These are phyloP conservation scores for Schizochytrium sp. DNA, from an alignment of 108 stramenopile species.

Conservation along the genomic window DNA sequence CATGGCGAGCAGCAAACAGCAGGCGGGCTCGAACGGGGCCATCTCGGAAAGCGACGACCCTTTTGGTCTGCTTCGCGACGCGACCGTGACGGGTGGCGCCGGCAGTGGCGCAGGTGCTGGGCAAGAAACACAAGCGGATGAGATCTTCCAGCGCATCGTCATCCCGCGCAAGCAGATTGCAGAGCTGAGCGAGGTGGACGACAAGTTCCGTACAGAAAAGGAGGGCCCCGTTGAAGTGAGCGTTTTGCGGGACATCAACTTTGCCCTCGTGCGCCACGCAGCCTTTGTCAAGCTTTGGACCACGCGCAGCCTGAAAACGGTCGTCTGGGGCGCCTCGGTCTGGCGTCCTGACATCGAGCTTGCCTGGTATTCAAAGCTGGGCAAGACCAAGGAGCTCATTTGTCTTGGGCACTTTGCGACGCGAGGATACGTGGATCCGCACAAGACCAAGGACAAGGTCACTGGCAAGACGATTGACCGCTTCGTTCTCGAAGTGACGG, in stretches of 20 bases:
- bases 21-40: not conserved
- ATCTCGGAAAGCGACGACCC: not conserved
- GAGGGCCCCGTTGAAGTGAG: not conserved
- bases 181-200: constrained; percentile 5
- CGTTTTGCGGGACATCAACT: constrained; percentile 17
- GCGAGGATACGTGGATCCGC: not conserved
- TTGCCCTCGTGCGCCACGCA: not conserved
- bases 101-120: not conserved
- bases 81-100: not conserved
- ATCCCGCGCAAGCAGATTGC: not conserved
- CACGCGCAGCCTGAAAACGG: constrained; percentile 13
- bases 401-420: constrained; percentile 9
- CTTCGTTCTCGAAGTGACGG: not conserved
- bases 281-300: constrained; percentile 6
- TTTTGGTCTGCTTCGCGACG: not conserved
- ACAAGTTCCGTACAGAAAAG: not conserved
- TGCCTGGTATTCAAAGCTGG: not conserved
- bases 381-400: not conserved
- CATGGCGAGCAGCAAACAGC: not conserved
- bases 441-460: constrained; percentile 17
- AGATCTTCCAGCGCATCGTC: not conserved
- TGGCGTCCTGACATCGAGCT: constrained; percentile 7
- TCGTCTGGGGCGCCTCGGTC: constrained; percentile 2
- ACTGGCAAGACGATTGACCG: not conserved
- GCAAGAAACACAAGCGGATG: not conserved